A percentile compares a stretch with the other conserved stretches of the same genome.
Conservation (phyloP, 768 basidiomycete species). For the Suillus cothurnatus region DNA sequence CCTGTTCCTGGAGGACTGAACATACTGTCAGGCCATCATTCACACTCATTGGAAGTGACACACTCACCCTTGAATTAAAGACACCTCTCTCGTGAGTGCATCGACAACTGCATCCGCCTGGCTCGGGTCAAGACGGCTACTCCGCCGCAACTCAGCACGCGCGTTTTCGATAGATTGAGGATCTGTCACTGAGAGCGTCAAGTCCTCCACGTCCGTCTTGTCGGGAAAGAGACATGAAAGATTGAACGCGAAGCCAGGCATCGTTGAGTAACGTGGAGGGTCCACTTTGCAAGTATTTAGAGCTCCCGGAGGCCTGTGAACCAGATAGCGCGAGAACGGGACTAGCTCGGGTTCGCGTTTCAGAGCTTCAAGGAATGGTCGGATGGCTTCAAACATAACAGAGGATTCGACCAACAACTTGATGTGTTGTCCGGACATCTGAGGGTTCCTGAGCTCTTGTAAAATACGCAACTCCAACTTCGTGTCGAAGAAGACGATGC, state of each 20-base stretch:
- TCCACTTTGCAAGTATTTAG: conserved; percentile 39
- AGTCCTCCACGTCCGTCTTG: conserved; percentile 39
- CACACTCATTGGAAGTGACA: background rate
- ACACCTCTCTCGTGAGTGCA: conserved; percentile 57
- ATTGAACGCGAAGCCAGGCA: conserved; percentile 59
- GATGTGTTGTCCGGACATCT: conserved; percentile 24
- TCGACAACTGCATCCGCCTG: conserved; percentile 73
- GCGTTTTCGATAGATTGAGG: conserved; percentile 48
- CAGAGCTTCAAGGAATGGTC: conserved; percentile 68
- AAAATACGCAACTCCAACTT: conserved; percentile 51
- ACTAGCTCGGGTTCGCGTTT: conserved; percentile 56
- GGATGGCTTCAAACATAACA: conserved; percentile 67
- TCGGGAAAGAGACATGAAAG: conserved; percentile 54
- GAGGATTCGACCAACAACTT: conserved; percentile 58
- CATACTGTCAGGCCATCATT: background rate
- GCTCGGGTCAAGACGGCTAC: conserved; percentile 65
- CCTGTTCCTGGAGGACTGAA: conserved; percentile 77
- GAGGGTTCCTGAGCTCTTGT: conserved; percentile 36
- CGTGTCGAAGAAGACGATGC: conserved; percentile 66
- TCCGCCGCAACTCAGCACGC: conserved; percentile 42
- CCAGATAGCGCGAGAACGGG: conserved; percentile 57
- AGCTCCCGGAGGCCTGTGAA: conserved; percentile 41
- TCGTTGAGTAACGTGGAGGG: conserved; percentile 55
- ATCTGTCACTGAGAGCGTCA: conserved; percentile 45
- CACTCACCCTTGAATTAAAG: conserved; percentile 71